Evolutionary conservation across 164 flowering plant species (phyloP).

Genomic region (Paratinospora sagittata): DNA sequence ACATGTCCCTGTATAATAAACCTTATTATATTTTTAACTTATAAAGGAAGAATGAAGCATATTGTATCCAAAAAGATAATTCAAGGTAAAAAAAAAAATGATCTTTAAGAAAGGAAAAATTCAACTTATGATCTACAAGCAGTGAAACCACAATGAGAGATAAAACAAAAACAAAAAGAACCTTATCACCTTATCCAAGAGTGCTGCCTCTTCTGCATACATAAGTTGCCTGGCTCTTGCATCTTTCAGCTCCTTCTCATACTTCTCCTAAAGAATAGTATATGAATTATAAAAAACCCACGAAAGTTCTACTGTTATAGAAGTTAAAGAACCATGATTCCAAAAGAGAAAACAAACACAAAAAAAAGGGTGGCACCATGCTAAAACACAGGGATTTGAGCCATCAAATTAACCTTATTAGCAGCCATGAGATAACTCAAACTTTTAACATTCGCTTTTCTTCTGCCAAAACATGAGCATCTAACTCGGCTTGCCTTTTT

Average conservation of each 20-base stretch:
- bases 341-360: neutral
- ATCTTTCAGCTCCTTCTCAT: too few species aligned
- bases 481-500: conserved; percentile 86
- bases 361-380: too few species aligned
- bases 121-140: neutral
- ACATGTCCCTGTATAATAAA: too few species aligned
- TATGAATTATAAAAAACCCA: neutral
- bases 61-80: too few species aligned
- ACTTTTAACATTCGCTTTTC: conserved; percentile 81
- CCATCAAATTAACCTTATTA: neutral
- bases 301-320: too few species aligned
- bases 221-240: too few species aligned
- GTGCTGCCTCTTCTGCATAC: too few species aligned
- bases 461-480: conserved; percentile 61
- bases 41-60: too few species aligned
- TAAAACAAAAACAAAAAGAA: too few species aligned
- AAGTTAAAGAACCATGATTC: neutral
- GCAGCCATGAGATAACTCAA: conserved; percentile 1
- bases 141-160: neutral
- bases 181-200: conserved; percentile 93
- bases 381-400: neutral
- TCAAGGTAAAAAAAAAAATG: too few species aligned
- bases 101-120: neutral
- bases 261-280: too few species aligned
- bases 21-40: too few species aligned